Evolutionary conservation across 2,329 filamentous ascomycete species (phyloP), one percentile per base, ranked within the genome.

Genomic region (Lachnellula arida): DNA sequence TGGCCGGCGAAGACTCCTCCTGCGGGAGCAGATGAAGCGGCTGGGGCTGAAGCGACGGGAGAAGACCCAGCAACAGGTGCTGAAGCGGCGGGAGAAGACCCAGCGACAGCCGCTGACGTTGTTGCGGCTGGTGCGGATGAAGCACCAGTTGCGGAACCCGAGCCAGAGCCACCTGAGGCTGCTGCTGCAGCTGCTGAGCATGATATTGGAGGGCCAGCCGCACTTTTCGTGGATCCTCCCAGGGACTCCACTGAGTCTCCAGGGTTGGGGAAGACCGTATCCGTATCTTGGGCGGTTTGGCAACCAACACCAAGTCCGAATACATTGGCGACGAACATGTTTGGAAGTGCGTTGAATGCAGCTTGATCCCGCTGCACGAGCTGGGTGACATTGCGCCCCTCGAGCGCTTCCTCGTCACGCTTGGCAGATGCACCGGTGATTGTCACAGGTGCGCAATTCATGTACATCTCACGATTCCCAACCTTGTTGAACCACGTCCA

Each of bases 401-500:
- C 35, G 25, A 63, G 49, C 9, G 61, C 63, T 22, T 60, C 55
- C 2, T 60, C 64, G 37, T 67, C 68, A 6, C 75, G 70, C 68
- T 83, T 81, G 52, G 72, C 69, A 1, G 75, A 72, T 22, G 74
- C 73, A 4, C 72, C 74, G 0, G 81, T 82, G 23, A 97, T 78
- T 0, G 78, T 80, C 48, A 96, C 72, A 0, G 89, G 84, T 0
- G 88, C 90, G 65, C 93, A 99, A 80, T 96, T 95, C 91, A 96
- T 96, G 79, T 97, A 97, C 80, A 96, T 91, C 70, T 97, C 94
- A 1, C 92, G 86, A 76, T 96, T 96, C 2, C 94, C 94, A 9
- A 96, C 68, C 57, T 87, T 88, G 77, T 97, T 97, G 73, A 96
- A 84, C 94, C 94, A 97, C 0, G 91, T 91, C 91, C 92, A 97